Evolutionary conservation across 345 rosid species (phyloP).

Genomic region (Barbarea vulgaris): DNA sequence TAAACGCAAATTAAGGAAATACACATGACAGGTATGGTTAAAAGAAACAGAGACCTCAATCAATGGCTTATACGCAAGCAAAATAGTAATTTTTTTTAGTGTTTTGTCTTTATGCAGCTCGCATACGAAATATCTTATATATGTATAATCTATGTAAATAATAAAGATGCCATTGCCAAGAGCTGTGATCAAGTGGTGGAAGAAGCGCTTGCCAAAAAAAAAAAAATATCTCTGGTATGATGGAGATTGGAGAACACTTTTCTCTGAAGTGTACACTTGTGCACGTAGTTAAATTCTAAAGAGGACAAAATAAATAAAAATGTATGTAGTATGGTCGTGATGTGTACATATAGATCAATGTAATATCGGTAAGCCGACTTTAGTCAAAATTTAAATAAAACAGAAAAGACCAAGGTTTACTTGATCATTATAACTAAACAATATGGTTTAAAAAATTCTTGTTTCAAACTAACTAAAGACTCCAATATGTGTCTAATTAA

Average conservation of each 20-base stretch:
- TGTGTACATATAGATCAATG: slow-evolving; percentile 11
- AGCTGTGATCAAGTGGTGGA: slow-evolving; percentile 18
- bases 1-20: slow-evolving; percentile 73
- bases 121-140: not conserved
- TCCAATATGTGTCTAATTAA: too few species aligned
- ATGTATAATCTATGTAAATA: slow-evolving; percentile 5
- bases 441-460: not conserved
- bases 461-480: too few species aligned
- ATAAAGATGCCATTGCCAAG: slow-evolving; percentile 29
- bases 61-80: not conserved
- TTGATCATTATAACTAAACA: too few species aligned
- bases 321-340: slow-evolving; percentile 15
- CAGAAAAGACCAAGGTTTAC: too few species aligned
- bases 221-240: not conserved
- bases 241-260: slow-evolving; percentile 14
- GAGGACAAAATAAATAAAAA: not conserved
- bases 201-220: not conserved
- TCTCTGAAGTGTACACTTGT: slow-evolving; percentile 24
- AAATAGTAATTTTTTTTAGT: not conserved
- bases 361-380: slow-evolving; percentile 8
- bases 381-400: not conserved
- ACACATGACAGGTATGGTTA: slow-evolving; percentile 53
- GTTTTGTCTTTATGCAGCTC: not conserved
- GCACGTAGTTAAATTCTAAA: slow-evolving; percentile 18
- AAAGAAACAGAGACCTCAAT: not conserved